Percentiles rank a stretch among this genome's conserved stretches.
phyloP scores from a whole-genome alignment of 2,329 filamentous ascomycete genomes.

The Paraconiothyrium brasiliense region DNA sequence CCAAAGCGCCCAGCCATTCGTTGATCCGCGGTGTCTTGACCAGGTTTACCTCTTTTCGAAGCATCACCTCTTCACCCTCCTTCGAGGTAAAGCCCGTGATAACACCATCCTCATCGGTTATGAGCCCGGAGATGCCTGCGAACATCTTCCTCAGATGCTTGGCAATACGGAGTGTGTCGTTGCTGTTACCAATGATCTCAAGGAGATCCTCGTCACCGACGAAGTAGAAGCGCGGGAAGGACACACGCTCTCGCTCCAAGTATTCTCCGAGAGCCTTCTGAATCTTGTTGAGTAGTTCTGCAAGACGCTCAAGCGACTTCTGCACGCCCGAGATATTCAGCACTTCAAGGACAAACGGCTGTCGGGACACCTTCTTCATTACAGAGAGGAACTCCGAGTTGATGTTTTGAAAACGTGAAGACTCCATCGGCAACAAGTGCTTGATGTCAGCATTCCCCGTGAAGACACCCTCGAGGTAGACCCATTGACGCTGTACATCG shows the following conservation, averaged over 20 bases:
- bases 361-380: slow-evolving; percentile 99
- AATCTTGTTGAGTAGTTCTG: slow-evolving; percentile 98
- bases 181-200: slow-evolving; percentile 99
- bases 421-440: slow-evolving; percentile 94
- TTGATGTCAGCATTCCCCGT: slow-evolving; percentile 99
- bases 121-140: slow-evolving; percentile 87
- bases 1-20: slow-evolving; percentile 95
- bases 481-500: slow-evolving; percentile 99
- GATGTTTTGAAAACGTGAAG: slow-evolving; percentile 97
- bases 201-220: slow-evolving; percentile 98
- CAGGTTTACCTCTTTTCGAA: slow-evolving; percentile 92
- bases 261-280: slow-evolving; percentile 99
- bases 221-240: slow-evolving; percentile 99
- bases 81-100: slow-evolving; percentile 96
- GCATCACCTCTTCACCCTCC: slow-evolving; percentile 85
- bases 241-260: slow-evolving; percentile 94
- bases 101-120: slow-evolving; percentile 88
- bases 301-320: slow-evolving; percentile 92
- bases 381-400: slow-evolving; percentile 99
- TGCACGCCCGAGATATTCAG: slow-evolving; percentile 95
- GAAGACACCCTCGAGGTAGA: slow-evolving; percentile 98
- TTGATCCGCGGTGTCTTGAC: slow-evolving; percentile 97
- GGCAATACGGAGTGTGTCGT: slow-evolving; percentile 92
- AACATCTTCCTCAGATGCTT: slow-evolving; percentile 99
- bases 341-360: slow-evolving; percentile 93